phyloP scores from a whole-genome alignment of 495 filamentous ascomycete species.

The Parathielavia appendiculata region DNA sequence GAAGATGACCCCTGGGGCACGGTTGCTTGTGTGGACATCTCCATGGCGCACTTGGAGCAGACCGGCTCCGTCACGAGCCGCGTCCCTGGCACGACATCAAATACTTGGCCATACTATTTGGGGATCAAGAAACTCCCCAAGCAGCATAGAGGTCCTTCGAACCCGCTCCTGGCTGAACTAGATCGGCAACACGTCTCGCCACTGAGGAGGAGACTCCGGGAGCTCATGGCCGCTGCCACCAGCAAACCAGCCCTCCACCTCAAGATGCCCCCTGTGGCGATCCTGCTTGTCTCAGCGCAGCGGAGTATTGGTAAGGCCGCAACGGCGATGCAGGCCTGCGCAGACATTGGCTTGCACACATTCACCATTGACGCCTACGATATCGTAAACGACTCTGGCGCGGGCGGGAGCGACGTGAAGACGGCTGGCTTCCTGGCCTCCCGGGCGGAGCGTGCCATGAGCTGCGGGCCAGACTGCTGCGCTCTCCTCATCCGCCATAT shows the following conservation, averaged over 20 bases:
- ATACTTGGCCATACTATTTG: conserved; percentile 82
- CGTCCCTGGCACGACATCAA: conserved; percentile 66
- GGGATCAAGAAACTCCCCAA: conserved; percentile 56
- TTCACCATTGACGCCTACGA: conserved; percentile 92
- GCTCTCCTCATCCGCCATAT: conserved; percentile 81
- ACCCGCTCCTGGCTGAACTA: conserved; percentile 37
- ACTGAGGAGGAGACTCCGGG: conserved; percentile 69
- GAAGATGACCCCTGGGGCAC: conserved; percentile 74
- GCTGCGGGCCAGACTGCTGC: conserved; percentile 77
- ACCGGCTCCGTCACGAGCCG: conserved; percentile 75
- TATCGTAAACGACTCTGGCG: conserved; percentile 81
- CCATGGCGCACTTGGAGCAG: conserved; percentile 79
- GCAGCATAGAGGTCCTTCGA: conserved; percentile 33
- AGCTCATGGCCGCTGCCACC: conserved; percentile 82
- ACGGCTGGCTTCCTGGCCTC: conserved; percentile 84
- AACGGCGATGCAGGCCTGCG: conserved; percentile 67
- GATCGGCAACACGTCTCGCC: conserved; percentile 54
- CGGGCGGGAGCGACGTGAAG: conserved; percentile 83
- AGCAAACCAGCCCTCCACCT: conserved; percentile 82
- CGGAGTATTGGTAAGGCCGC: conserved; percentile 85
- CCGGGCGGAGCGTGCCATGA: conserved; percentile 79
- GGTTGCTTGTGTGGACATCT: conserved; percentile 75
- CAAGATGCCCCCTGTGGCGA: conserved; percentile 78
- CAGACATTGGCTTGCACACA: conserved; percentile 83
- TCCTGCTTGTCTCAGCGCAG: conserved; percentile 84